Base-by-base conservation (phyloP, 2,329 filamentous ascomycete genomes). In the Colletotrichum sp. region DNA sequence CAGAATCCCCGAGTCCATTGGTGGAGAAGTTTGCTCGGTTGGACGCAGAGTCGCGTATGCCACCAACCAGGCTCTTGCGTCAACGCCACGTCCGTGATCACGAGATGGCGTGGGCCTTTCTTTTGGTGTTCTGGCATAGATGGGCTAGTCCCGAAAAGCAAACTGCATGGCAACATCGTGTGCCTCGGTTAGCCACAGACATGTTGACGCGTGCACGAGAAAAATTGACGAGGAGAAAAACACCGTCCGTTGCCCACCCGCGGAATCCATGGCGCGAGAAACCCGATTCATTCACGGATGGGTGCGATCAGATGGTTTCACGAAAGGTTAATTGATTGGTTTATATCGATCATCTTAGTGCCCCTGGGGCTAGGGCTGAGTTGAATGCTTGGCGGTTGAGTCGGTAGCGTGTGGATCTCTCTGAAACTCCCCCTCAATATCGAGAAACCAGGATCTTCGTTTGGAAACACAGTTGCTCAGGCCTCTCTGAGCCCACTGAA, bases 371-470 rank as follows among this genome's bases (percentile, higher is more conserved):
- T 12, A 43, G 26, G 55, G 52, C 21, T 48, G 56, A 61, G 34
- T 62, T 48, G 67, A 34, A 8, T 48, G 30, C 38, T 71, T 58
- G 68, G 48, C 72, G 61, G 36, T 62, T 32, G 9, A n/a, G 55
- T 32, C 62, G 55, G 71, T 30, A 66, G 21, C n/a, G 8, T 34
- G 62, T 56, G 69, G 62, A 64, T 28, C 30, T 18, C 12, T n/a
- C 38, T 72, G 69, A 75, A 72, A 68, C 64, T 30, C 13, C 62
- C 56, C 43, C 69, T 72, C 73, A 72, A 34, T 58, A 72, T 64
- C 34, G 38, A 66, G 13, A 38, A 56, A 52, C 67, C 36, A 24
- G 61, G 68, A 66, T 75, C 55, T 21, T 52, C 28, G 16, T 38
- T 62, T 34, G 15, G 34, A 62, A 30, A 34, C 16, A 8, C 18